Conservation (phyloP, 176 grass and related monocot genomes). For the Phyllostachys edulis region DNA sequence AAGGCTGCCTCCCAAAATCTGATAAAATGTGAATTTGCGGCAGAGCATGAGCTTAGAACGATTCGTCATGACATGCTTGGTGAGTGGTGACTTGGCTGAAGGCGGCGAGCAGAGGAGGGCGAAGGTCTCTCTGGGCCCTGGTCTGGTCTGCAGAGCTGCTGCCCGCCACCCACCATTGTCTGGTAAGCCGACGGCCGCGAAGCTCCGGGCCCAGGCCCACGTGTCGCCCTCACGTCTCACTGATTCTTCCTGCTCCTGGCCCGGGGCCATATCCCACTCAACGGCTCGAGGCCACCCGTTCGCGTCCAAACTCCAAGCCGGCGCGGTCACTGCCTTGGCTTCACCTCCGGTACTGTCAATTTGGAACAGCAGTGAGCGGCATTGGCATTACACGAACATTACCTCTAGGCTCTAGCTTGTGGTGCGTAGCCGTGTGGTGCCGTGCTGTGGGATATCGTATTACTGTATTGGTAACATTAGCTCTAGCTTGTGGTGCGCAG, state of each 20-base stretch:
- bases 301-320: neutral
- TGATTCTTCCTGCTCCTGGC: neutral
- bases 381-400: neutral
- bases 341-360: neutral
- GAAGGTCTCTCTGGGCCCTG: neutral
- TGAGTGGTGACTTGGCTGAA: neutral
- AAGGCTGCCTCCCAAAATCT: too few species aligned
- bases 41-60: neutral
- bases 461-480: neutral
- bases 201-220: conserved; percentile 14
- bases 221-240: conserved; percentile 6
- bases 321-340: neutral
- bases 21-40: too few species aligned
- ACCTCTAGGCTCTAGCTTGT: neutral
- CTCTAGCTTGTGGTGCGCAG: neutral
- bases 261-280: neutral
- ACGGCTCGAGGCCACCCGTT: neutral
- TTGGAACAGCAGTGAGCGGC: neutral
- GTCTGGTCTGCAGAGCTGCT: too few species aligned
- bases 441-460: neutral
- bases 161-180: conserved; percentile 9
- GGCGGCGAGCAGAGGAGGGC: neutral
- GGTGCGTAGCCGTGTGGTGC: neutral
- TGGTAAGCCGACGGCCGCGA: conserved; percentile 14
- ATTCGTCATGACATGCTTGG: neutral